Base-by-base conservation (phyloP, 2,329 filamentous ascomycete species). In the Onygenales sp. region DNA sequence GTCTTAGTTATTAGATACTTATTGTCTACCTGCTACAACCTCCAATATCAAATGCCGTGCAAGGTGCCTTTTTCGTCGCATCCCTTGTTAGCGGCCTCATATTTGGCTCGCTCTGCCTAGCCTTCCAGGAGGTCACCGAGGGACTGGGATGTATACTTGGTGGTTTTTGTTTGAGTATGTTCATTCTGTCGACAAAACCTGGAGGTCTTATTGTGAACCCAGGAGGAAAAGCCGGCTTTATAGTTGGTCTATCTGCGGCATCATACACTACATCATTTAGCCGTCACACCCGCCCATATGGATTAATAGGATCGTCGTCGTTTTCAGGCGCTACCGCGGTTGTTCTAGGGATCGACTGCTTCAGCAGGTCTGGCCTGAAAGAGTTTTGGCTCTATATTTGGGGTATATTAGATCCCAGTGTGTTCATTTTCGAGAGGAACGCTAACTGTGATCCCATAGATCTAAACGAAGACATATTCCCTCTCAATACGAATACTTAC, bases 351-450 rank as follows among this genome's bases (percentile, higher is more conserved):
- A 87, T 97, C 54, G 92, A 97, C 67, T 95, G 89, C 69, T 94
- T 92, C 62, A 92, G 85, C 63, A 78, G 83, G 57, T 89, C 90
- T n/a, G 92, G 92, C 0, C 74, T 95, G 61, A 96, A 95, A 68
- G 92, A 97, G 67, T 96, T 96, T 61, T 97, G 92, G 92, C 79
- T 89, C 5, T 97, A 94, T 66, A 78, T 95, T 39, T 97, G 92
- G 92, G 75, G 79, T 82, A 66, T 27, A 36, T 48, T 46, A 10
- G 31, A 47, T 51, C 56, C 17, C 52, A 55, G 5, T 27, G 21
- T 27, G 21, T 43, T 17, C 58, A 64, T 31, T 50, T 55, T 44
- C 21, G 8, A 64, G 17, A 50, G 14, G 33, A 46, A 10, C 56
- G 60, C 48, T 52, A 64, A 56, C 38, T 27, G 21, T 27, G 43